phyloP scores from a whole-genome alignment of 2,329 filamentous ascomycete genomes.

The Xylariaceae sp. region DNA sequence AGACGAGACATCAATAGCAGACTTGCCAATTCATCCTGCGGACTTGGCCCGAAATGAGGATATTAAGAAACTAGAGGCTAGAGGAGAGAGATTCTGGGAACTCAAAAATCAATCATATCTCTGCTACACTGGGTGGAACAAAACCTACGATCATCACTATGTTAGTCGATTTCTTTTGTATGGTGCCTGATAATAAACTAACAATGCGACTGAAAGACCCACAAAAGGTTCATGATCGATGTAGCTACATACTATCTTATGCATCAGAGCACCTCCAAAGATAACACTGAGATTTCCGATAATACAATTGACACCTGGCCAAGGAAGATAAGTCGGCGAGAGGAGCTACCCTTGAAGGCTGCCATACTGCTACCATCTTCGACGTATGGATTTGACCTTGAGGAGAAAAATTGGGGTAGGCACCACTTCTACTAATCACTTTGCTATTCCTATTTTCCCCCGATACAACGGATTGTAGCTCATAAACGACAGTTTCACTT shows the following conservation, averaged over 20 bases:
- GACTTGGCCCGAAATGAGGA: neutral
- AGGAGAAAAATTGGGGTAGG: conserved; percentile 10
- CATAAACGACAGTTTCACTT: no score
- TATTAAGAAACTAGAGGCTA: neutral
- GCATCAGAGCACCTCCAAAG: neutral
- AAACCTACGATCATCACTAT: neutral
- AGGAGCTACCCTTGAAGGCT: neutral
- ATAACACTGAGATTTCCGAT: no score
- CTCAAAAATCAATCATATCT: neutral
- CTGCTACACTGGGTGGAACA: conserved; percentile 2
- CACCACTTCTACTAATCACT: no score
- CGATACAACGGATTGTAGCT: no score
- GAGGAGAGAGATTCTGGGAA: conserved; percentile 2
- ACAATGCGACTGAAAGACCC: neutral
- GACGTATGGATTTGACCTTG: neutral
- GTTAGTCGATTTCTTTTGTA: neutral
- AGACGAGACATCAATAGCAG: neutral
- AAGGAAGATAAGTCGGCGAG: neutral
- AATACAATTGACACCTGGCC: neutral
- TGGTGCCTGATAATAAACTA: neutral
- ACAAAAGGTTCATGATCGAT: conserved; percentile 2
- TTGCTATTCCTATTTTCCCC: no score
- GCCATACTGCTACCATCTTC: neutral
- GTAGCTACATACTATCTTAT: neutral
- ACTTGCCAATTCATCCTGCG: neutral